phyloP scores from a whole-genome alignment of 352 stramenopile species.

The Thraustochytrium striatum region DNA sequence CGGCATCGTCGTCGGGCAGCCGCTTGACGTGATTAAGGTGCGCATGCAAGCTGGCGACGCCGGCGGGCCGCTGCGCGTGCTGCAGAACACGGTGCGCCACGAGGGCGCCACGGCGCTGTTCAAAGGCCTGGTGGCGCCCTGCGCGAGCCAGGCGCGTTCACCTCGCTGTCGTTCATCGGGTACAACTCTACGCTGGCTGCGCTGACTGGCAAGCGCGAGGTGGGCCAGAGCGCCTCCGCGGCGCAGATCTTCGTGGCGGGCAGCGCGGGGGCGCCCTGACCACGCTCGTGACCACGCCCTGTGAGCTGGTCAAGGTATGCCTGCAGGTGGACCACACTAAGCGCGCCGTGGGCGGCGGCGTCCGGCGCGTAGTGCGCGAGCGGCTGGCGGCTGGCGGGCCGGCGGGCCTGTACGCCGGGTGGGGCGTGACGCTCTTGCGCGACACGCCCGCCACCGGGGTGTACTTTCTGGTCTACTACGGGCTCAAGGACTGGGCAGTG shows the following conservation, averaged over 20 bases:
- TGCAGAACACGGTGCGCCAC: not conserved
- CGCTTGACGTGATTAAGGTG: slow-evolving; percentile 34
- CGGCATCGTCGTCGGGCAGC: slow-evolving; percentile 37
- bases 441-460: slow-evolving; percentile 50
- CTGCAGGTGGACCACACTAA: slow-evolving; percentile 33
- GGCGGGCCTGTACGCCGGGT: slow-evolving; percentile 44
- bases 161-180: slow-evolving; percentile 21
- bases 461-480: slow-evolving; percentile 52
- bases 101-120: slow-evolving; percentile 28
- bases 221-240: not conserved
- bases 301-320: slow-evolving; percentile 35
- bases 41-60: not conserved
- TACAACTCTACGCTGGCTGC: slow-evolving; percentile 32
- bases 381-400: not conserved
- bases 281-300: slow-evolving; percentile 34
- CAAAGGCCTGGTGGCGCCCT: slow-evolving; percentile 22
- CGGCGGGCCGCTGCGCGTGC: not conserved
- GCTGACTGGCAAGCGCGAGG: not conserved
- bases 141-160: slow-evolving; percentile 17
- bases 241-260: slow-evolving; percentile 34
- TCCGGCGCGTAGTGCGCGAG: slow-evolving; percentile 20
- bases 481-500: not conserved
- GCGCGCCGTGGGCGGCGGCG: not conserved
- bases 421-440: slow-evolving; percentile 48
- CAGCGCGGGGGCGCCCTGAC: slow-evolving; percentile 8